Conservation (phyloP, 768 basidiomycete genomes). For the Wakefieldia striispora region DNA sequence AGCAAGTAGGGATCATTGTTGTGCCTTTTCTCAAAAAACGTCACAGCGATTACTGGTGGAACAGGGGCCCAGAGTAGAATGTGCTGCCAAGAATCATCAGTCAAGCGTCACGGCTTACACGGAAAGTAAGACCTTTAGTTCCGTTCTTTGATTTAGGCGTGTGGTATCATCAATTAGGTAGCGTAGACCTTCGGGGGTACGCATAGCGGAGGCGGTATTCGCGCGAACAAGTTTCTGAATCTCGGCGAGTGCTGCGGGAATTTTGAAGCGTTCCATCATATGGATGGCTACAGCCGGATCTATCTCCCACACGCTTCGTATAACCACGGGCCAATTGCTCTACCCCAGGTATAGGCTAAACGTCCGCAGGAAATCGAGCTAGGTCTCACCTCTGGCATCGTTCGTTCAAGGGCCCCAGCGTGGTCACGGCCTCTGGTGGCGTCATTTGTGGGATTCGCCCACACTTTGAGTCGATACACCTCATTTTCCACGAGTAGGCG, state of each 20-base stretch:
- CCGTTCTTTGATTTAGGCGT: constrained; percentile 54
- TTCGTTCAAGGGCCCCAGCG: constrained; percentile 52
- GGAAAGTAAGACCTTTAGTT: constrained; percentile 63
- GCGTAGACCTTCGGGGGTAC: constrained; percentile 76
- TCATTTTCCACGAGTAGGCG: constrained; percentile 88
- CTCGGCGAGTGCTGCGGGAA: constrained; percentile 61
- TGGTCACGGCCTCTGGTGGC: constrained; percentile 64
- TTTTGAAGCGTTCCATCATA: constrained; percentile 87
- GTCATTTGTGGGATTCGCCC: constrained; percentile 87
- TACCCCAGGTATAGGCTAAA: constrained; percentile 25
- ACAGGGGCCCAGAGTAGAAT: constrained; percentile 88
- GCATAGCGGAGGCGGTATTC: constrained; percentile 64
- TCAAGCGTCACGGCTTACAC: background rate
- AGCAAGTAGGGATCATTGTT: constrained; percentile 80
- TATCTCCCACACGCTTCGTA: constrained; percentile 77
- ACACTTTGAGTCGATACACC: constrained; percentile 79
- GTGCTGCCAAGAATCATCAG: constrained; percentile 48
- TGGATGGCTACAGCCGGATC: constrained; percentile 81
- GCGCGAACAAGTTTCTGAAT: constrained; percentile 72
- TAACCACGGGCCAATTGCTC: constrained; percentile 63
- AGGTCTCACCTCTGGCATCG: constrained; percentile 56
- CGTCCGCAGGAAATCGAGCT: background rate
- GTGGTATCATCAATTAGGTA: constrained; percentile 76
- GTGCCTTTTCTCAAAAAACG: constrained; percentile 84
- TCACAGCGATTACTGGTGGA: constrained; percentile 76